Evolutionary conservation across 768 basidiomycete species (phyloP), one percentile per base, ranked within the genome.

Genomic region (Termitomyces sp.): DNA sequence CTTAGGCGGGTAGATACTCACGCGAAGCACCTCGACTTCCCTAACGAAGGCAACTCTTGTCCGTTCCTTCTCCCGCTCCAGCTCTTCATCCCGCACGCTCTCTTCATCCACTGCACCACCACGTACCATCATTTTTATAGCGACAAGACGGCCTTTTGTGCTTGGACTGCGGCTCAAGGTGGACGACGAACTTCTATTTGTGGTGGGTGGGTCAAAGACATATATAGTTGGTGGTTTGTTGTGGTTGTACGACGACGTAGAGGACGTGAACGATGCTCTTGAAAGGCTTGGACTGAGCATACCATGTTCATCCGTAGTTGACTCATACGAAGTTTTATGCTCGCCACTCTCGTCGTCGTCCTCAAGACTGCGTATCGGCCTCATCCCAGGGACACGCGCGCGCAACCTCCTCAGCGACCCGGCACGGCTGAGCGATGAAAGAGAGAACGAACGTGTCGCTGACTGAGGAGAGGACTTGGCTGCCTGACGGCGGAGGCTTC

Each of bases 21-120:
- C 87, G 70, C 85, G 78, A n/a, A 93, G 71, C 3, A 94, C 85
- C 65, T 90, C 88, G 15, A 91, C 90, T 70, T 93, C 91, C 26
- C 91, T 74, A 28, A 90, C 80, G 60, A 93, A 92, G 45, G 82
- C 83, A 45, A 90, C 87, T 40, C 88, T 66, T 54, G 88, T 90
- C 54, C 90, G 71, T 56, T 90, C 85, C 63, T 85, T 84, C 58
- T 80, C 77, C 61, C 72, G 62, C 34, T 69, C 70, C 43, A 81
- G 76, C 51, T 71, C 70, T 37, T 68, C 68, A 38, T 73, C 69
- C 28, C 58, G 63, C 26, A 60, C 61, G 37, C 57, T 56, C 46
- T 49, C 63, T 12, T 56, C 55, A 6, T 1, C n/a, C 0, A 14
- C 49, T 2, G 40, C 35, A 26, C 64, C 64, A 22, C 67, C 70